Evolutionary conservation across 2,329 filamentous ascomycete species (phyloP).

Genomic region (Fusarium foetens): DNA sequence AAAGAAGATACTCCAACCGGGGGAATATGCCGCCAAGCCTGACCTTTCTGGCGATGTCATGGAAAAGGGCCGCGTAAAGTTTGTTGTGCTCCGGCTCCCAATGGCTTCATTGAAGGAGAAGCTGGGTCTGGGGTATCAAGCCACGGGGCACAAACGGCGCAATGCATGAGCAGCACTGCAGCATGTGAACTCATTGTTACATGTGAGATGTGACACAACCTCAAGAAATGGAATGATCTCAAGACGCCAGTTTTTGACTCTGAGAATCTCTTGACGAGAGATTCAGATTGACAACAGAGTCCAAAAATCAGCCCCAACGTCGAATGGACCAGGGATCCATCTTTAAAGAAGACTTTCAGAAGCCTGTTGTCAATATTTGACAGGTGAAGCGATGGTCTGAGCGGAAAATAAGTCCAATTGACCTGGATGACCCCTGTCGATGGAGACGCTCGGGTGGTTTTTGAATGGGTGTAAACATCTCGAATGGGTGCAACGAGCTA

Average conservation of each 20-base stretch:
- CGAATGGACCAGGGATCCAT: slow-evolving; percentile 12
- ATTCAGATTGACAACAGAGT: slow-evolving; percentile 5
- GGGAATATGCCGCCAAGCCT: neutral
- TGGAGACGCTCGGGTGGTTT: slow-evolving; percentile 24
- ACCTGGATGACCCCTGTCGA: slow-evolving; percentile 34
- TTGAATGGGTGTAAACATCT: slow-evolving; percentile 24
- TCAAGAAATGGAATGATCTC: slow-evolving; percentile 13
- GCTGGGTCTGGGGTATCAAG: neutral
- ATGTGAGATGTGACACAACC: slow-evolving; percentile 29
- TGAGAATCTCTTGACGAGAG: neutral
- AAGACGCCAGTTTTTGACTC: neutral
- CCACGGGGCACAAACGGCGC: neutral
- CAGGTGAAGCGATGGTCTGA: slow-evolving; percentile 12
- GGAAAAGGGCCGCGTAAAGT: neutral
- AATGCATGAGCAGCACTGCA: slow-evolving; percentile 14
- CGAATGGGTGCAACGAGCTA: slow-evolving; percentile 32
- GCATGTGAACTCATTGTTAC: neutral
- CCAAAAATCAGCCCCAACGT: neutral
- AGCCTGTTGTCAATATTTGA: slow-evolving; percentile 11
- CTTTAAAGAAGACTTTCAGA: slow-evolving; percentile 8
- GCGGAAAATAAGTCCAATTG: slow-evolving; percentile 18
- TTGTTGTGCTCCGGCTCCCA: neutral
- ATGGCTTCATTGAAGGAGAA: neutral
- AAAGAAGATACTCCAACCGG: neutral
- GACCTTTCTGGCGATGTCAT: neutral